Evolutionary conservation across 805 yeast species (phyloP), one percentile per base, ranked within the genome.

Genomic region (Torulaspora indica): DNA sequence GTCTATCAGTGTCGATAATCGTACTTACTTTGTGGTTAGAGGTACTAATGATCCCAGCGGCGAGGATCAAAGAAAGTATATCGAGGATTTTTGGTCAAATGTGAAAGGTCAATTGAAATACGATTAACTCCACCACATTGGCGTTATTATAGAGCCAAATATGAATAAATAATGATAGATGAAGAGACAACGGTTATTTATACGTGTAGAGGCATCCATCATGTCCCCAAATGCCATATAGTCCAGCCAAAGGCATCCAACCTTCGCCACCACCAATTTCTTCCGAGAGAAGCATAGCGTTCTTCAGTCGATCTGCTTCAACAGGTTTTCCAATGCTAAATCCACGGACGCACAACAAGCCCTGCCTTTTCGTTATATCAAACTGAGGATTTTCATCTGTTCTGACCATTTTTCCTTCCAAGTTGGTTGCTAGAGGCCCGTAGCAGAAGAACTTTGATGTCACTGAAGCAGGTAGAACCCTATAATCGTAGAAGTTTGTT

Each of bases 121-220:
- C 46, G 54, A 55, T 33, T 58, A 42, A 52, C 18, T 14, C 18
- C 8, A 31, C 18, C 34, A 15, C 10, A 1, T 13, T 9, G 9
- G 18, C 29, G 3, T 15, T 34, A 8, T 24, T 31, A 32, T 28
- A 32, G 31, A 41, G 23, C 24, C 9, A 6, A 15, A 10, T 24
- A 41, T 41, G 28, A 17, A 28, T 29, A 41, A 18, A 35, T 22
- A 30, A 28, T 27, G 34, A 44, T 24, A 40, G 17, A 36, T 40
- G 29, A 35, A 28, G 27, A 35, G 12, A 31, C 23, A 30, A 38
- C 22, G 28, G 50, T 47, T 50, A 56, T 40, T 58, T 60, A 38
- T 58, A 66, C 52, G 70, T 72, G 58, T 83, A 84, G 46, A 84
- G 72, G 57, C 90, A 82, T 2, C 90, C 90, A 61, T 84, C 91